Percentiles rank a stretch among this genome's conserved stretches.
phyloP scores from a whole-genome alignment of 768 basidiomycete species.

The Trichaptum fuscoviolaceum region DNA sequence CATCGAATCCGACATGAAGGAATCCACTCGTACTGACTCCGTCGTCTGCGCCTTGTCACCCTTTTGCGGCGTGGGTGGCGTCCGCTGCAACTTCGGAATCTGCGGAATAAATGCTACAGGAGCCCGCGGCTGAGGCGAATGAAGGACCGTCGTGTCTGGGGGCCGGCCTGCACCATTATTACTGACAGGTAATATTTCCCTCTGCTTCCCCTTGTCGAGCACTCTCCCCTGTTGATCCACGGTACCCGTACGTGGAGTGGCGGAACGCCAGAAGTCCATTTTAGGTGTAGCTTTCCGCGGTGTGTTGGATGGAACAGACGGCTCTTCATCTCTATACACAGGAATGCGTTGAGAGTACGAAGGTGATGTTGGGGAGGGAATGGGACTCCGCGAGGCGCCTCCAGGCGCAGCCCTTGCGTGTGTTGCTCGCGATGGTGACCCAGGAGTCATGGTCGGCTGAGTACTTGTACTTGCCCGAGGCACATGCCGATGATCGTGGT shows the following conservation, averaged over 20 bases:
- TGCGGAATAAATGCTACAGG: neutral
- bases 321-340: neutral
- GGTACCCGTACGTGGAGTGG: neutral
- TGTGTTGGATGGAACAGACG: neutral
- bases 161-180: neutral
- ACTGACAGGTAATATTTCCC: neutral
- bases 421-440: neutral
- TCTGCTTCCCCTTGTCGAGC: constrained; percentile 8
- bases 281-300: neutral
- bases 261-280: neutral
- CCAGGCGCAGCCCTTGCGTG: neutral
- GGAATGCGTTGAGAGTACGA: neutral
- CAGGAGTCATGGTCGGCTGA: neutral
- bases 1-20: constrained; percentile 4
- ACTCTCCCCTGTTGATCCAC: constrained; percentile 21
- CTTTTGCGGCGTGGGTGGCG: neutral
- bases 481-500: neutral
- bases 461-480: neutral
- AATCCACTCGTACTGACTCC: neutral
- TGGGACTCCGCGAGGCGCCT: neutral
- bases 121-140: neutral
- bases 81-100: constrained; percentile 2
- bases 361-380: neutral
- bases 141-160: neutral
- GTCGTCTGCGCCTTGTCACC: neutral